Evolutionary conservation across 176 grass and related monocot genomes (phyloP), one percentile per base, ranked within the genome.

Genomic region (Musa troglodytarum): DNA sequence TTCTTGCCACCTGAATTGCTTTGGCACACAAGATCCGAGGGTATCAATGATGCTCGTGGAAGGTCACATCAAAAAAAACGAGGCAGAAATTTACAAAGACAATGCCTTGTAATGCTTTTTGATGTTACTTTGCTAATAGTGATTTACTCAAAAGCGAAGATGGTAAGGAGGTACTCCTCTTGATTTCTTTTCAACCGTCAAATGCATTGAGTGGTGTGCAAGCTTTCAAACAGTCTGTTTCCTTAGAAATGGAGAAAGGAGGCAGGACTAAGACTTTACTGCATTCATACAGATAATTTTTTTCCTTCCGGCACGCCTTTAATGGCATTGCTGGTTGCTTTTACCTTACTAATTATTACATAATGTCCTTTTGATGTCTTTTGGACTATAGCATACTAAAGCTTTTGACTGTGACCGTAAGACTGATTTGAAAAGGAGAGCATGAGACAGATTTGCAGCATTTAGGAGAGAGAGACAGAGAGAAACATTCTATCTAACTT

Each of bases 301-400:
- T 63, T 63, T 23, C 74, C 56, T 25, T 52, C 57, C 64, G 51
- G 56, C 74, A 76, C 57, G n/a, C 34, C 74, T 76, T 76, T 76
- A 63, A 54, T 76, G 63, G 74, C 57, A 76, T 76, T 50, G 74
- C 57, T 63, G 29, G 34, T 12, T 34, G 28, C 76, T 67, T 67
- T 77, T 53, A 9, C 64, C 8, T 43, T 78, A 7, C 76, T 68
- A 78, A 55, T 78, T 78, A 43, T 68, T 68, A n/a, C 64, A 54
- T 20, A 54, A 0, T 10, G 49, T 55, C n/a, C 51, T 55, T 68
- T 78, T 19, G 17, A 22, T 68, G 62, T 29, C 76, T 78, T 78
- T 78, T 68, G 76, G 76, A 68, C 76, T 50, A 68, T 56, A 28
- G 29, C 10, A 19, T 12, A 56, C 62, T 49, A n/a, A 68, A 78